Evolutionary conservation across 306 rosid species (phyloP).

Genomic region (apple (Malus domestica)): DNA sequence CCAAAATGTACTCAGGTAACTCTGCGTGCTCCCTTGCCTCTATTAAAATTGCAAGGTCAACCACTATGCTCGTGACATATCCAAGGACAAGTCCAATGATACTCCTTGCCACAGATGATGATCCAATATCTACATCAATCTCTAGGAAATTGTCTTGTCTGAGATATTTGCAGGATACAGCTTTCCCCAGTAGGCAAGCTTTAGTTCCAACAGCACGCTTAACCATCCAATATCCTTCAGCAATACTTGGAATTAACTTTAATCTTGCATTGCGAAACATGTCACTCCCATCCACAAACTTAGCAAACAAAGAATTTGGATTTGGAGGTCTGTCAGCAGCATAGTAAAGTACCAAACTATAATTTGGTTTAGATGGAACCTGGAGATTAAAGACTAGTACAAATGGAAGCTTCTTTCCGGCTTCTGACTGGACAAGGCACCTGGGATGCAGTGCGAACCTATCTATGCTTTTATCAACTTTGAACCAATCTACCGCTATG

Average conservation of each 20-base stretch:
- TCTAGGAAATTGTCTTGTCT: conserved; percentile 85
- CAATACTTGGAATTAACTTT: conserved; percentile 89
- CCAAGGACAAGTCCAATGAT: conserved; percentile 87
- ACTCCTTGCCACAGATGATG: conserved; percentile 88
- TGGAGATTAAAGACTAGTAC: conserved; percentile 77
- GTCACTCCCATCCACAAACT: conserved; percentile 72
- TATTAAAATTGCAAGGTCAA: conserved; percentile 84
- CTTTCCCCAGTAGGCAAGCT: conserved; percentile 93
- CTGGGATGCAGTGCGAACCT: conserved; percentile 65
- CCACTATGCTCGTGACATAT: conserved; percentile 83
- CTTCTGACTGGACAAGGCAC: conserved; percentile 68
- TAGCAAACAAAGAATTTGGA: conserved; percentile 64
- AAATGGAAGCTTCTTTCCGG: conserved; percentile 80
- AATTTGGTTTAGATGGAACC: conserved; percentile 98
- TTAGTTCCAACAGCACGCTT: conserved; percentile 97
- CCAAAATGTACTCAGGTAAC: conserved; percentile 86
- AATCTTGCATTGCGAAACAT: conserved; percentile 74
- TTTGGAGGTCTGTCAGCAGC: conserved; percentile 75
- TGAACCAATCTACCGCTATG: conserved; percentile 83
- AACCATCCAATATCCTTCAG: conserved; percentile 98
- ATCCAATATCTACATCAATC: conserved; percentile 96
- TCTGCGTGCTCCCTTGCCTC: conserved; percentile 81
- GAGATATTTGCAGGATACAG: conserved; percentile 74
- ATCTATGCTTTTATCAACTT: conserved; percentile 47
- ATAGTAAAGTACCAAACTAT: conserved; percentile 70